Conservation (phyloP, 176 grass and related monocot genomes). For the Oryza glumipatula region DNA sequence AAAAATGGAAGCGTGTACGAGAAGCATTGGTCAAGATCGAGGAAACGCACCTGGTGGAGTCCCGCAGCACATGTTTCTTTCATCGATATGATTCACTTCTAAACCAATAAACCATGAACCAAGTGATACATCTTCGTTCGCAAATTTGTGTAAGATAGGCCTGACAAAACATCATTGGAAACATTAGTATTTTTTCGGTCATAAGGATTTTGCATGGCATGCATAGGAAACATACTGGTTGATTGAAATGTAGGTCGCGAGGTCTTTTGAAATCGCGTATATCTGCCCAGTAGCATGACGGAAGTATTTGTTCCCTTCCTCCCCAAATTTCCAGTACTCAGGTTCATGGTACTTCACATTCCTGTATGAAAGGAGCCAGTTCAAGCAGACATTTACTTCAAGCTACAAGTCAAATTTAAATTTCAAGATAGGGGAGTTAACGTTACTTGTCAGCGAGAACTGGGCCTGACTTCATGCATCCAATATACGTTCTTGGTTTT, state of each 20-base stretch:
- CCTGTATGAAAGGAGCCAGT: slow-evolving; percentile 47
- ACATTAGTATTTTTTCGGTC: slow-evolving; percentile 24
- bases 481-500: slow-evolving; percentile 95
- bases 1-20: neutral
- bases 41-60: slow-evolving; percentile 74
- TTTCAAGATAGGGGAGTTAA: slow-evolving; percentile 23
- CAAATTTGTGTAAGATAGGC: slow-evolving; percentile 92
- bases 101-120: slow-evolving; percentile 92
- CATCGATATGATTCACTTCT: slow-evolving; percentile 88
- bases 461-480: slow-evolving; percentile 98
- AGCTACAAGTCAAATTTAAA: slow-evolving; percentile 30
- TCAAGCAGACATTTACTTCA: slow-evolving; percentile 25
- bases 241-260: slow-evolving; percentile 93
- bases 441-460: slow-evolving; percentile 93
- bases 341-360: slow-evolving; percentile 92
- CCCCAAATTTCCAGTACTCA: slow-evolving; percentile 95
- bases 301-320: slow-evolving; percentile 94
- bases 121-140: slow-evolving; percentile 90
- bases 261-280: slow-evolving; percentile 88
- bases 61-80: slow-evolving; percentile 94
- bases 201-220: slow-evolving; percentile 7
- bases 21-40: neutral
- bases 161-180: slow-evolving; percentile 48
- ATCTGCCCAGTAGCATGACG: slow-evolving; percentile 93
- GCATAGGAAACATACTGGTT: slow-evolving; percentile 67